Base-by-base conservation (phyloP, 345 rosid species). In the Ceriops zippeliana region DNA sequence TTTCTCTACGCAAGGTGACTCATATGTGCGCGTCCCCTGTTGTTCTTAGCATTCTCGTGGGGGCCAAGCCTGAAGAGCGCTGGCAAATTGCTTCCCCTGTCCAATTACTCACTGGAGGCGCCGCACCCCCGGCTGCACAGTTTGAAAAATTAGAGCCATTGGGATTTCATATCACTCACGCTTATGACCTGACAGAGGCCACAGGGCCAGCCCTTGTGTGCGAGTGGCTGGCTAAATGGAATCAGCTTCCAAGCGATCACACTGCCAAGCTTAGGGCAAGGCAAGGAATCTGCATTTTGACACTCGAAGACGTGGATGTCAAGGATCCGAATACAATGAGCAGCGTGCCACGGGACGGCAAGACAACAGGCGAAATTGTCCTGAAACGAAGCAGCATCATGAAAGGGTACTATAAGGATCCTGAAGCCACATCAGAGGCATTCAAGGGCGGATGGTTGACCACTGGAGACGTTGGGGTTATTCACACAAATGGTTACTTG, bases 1-100 rank as follows among this genome's bases (percentile, higher is more conserved):
- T 89, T 34, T 73, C 81, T 21, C 63, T 62, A 6, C 85, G 85
- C 69, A 65, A 66, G 21, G 90, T 89, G 31, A 89, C 90, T 2
- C 84, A 89, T 73, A 81, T 89, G 88, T 86, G 90, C 65, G 83
- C 87, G 54, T 85, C 91, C 0, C 96, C 91, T 2, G 75, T 83
- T 10, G 62, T 89, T 6, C 81, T 89, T 81, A 85, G 85, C 76
- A 77, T 85, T 73, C 81, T 89, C 20, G 75, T 83, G 0, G 84
- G 83, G 20, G 86, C 85, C 21, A 70, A 58, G 2, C 81, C 79
- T 0, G 73, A 69, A 1, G 85, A 81, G 63, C 73, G 80, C 38
- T 65, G 51, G 10, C 24, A 66, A 5, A 46, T 81, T 17, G 26
- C 79, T 26, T 75, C 74, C 65, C 69, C 85, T 0, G 89, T 89